Conservation (phyloP, 2,329 filamentous ascomycete species). For the Raffaelea arxii region DNA sequence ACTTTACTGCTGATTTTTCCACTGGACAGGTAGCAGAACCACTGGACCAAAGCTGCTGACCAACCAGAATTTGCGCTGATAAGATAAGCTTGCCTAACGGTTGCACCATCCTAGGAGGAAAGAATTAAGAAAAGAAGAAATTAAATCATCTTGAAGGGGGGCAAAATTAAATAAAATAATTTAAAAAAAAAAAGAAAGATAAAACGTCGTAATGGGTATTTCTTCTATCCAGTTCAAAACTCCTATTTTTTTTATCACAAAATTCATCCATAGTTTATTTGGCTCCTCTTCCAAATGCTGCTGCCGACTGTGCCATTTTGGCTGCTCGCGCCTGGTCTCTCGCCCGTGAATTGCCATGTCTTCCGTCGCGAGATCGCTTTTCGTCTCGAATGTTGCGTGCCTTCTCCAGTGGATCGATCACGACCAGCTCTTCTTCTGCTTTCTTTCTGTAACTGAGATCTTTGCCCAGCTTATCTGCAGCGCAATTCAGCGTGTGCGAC, state of each 20-base stretch:
- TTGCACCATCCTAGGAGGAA: no score
- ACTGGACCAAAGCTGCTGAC: neutral
- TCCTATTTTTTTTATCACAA: no score
- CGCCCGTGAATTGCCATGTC: slow-evolving; percentile 36
- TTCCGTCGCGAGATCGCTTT: slow-evolving; percentile 43
- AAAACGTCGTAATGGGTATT: no score
- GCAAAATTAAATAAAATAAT: no score
- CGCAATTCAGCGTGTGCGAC: slow-evolving; percentile 74
- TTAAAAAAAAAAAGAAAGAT: no score
- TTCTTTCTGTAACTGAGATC: slow-evolving; percentile 84
- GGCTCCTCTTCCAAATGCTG: slow-evolving; percentile 46
- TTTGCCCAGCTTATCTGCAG: slow-evolving; percentile 83
- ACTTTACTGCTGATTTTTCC: neutral
- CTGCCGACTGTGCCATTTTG: slow-evolving; percentile 42
- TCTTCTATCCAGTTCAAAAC: no score
- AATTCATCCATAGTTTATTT: slow-evolving; percentile 28
- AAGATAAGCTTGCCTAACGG: no score
- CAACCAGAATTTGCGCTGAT: neutral
- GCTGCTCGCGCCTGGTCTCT: slow-evolving; percentile 52
- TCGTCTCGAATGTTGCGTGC: slow-evolving; percentile 61
- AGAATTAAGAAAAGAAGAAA: no score
- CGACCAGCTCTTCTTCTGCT: slow-evolving; percentile 81
- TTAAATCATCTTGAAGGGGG: no score
- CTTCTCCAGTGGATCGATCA: slow-evolving; percentile 86
- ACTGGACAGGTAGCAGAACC: neutral